phyloP scores from a whole-genome alignment of 2,329 filamentous ascomycete genomes.

The Diplodia mutila region DNA sequence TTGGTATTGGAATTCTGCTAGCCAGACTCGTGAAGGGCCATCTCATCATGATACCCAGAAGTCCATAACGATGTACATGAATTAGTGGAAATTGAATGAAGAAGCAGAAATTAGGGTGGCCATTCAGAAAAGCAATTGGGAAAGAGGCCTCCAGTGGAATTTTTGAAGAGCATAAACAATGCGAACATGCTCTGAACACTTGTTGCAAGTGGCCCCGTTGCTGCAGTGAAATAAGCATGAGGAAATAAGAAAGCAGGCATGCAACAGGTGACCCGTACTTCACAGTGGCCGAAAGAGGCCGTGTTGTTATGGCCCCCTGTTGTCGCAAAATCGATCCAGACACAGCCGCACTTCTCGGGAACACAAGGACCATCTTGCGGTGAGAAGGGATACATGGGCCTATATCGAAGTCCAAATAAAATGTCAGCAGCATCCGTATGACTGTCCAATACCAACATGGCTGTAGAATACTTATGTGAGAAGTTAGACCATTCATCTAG shows the following conservation, averaged over 20 bases:
- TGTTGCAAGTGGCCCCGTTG: background rate
- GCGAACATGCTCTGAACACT: background rate
- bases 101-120: background rate
- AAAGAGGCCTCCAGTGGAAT: background rate
- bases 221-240: background rate
- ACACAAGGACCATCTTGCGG: background rate
- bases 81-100: background rate
- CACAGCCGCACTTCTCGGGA: no score
- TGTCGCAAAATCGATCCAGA: background rate
- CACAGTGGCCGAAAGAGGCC: no score
- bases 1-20: background rate
- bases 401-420: background rate
- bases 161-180: background rate
- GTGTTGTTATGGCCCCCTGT: background rate
- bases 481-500: background rate
- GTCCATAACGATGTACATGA: slow-evolving; percentile 1
- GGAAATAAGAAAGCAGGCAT: background rate
- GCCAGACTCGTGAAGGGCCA: slow-evolving; percentile 12
- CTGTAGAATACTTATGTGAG: background rate
- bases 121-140: background rate
- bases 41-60: slow-evolving; percentile 13
- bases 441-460: background rate
- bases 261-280: background rate
- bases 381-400: background rate
- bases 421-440: background rate